These are phyloP conservation scores for Candida tallmaniae DNA, from an alignment of 805 yeast species.

Conservation along the genomic window DNA sequence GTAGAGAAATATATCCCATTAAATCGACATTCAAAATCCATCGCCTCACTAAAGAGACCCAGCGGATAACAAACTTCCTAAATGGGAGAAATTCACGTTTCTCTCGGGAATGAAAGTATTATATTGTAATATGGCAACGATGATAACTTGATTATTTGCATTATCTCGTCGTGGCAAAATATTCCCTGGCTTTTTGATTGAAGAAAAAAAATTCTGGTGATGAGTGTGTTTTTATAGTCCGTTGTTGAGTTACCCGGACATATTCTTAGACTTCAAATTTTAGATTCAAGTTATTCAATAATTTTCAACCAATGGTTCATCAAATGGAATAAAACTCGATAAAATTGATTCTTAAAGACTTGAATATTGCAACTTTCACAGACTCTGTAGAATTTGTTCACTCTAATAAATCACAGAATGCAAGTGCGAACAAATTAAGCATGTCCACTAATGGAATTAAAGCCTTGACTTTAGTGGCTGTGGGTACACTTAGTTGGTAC, in stretches of 20 bases:
- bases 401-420: background rate
- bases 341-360: no score
- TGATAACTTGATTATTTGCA: constrained; percentile 55
- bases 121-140: constrained; percentile 53
- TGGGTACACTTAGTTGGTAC: constrained; percentile 32
- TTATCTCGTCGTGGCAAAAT: constrained; percentile 66
- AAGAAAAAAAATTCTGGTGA: no score
- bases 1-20: constrained; percentile 38
- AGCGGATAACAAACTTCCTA: constrained; percentile 59
- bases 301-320: no score
- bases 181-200: constrained; percentile 62
- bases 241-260: constrained; percentile 11
- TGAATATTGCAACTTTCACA: no score
- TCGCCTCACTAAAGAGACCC: constrained; percentile 49
- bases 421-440: background rate
- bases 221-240: constrained; percentile 2
- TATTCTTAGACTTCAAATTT: no score
- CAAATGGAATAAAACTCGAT: no score
- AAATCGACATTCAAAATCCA: constrained; percentile 59
- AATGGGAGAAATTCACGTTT: constrained; percentile 35
- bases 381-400: background rate
- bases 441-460: constrained; percentile 14
- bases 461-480: constrained; percentile 15
- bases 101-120: constrained; percentile 48
- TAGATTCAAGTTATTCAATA: no score